Evolutionary conservation across 768 basidiomycete genomes (phyloP), one percentile per base, ranked within the genome.

Genomic region (Collybia sp.): DNA sequence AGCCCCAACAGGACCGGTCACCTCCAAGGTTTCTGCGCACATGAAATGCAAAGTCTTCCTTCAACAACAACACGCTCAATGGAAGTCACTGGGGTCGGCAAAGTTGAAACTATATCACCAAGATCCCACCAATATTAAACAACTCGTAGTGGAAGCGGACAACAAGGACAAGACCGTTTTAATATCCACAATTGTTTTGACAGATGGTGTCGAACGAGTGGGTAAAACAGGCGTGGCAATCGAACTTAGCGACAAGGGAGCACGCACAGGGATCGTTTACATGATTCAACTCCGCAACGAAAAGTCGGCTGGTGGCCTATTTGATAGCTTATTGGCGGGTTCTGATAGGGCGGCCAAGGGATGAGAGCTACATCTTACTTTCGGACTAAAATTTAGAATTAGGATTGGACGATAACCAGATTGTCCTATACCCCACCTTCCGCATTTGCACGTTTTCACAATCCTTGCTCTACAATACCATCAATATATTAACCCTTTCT

Each of bases 41-140:
- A 95, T 93, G 90, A 93, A 94, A 62, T 97, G 95, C 78, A 99
- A 98, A 65, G 85, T 97, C 17, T 99, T 98, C 69, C 71, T 96
- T 40, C 85, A 98, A 60, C 93, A 95, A 58, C 83, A 90, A 31
- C 94, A 97, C 59, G 85, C 88, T n/a, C 92, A 95, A 61, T 99
- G 96, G 96, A 99, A 96, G 69, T 83, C 89, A 1, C 73, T 98
- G 45, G 96, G 96, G 2, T 72, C 86, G 9, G 93, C 91, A 12
- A 82, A 82, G 56, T 74, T 98, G 52, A 92, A 88, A 59, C 72
- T 99, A 41, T 99, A 93, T 62, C 78, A 75, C 39, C 83, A 95
- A 60, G 72, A 77, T 46, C 91, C 92, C 19, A 90, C 85, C 18
- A 92, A 92, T 57, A 73, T 92, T 56, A 99, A 99, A 67, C 96